Base-by-base conservation (phyloP, 2,329 filamentous ascomycete species). In the Hypomyces perniciosus region DNA sequence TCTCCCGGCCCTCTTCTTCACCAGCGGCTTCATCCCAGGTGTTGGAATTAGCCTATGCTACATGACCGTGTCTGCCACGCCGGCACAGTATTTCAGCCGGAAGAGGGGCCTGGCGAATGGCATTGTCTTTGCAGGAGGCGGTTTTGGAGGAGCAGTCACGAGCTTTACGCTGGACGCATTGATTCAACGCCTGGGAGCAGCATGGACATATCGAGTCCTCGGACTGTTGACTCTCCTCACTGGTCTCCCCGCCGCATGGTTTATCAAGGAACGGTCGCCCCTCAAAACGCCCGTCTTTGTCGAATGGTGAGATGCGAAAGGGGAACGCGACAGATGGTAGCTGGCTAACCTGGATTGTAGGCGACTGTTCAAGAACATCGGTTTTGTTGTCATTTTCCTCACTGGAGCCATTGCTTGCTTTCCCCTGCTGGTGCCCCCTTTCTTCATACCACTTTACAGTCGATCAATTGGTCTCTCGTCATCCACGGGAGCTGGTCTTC, bases 341-440 rank as follows among this genome's bases (percentile, higher is more conserved):
- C 46, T 44, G 7, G 48, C 29, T 3, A 29, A 29, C 40, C 1
- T 8, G 10, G 7, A 7, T 34, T 2, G 6, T 4, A 52, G 72
- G 75, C 64, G 64, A 10, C 64, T 81, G 2, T 78, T 81, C 60
- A 69, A 68, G 9, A 68, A 79, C 54, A 46, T 71, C n/a, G 67
- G 67, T 2, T 82, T 82, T 61, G 52, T 67, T n/a, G 60, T 72
- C 9, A 62, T 83, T 38, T 80, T 81, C 57, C 54, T 76, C 5
- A 71, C 72, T 4, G 76, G 78, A 3, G 73, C 71, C 1, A 68
- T 82, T 12, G 78, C 70, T 1, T 80, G 76, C 1, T 83, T 83
- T 56, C 73, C 79, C 0, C 70, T 83, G 12, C 74, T 81, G 53
- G 78, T 82, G 0, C 79, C 79, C 0, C 75, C 79, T 0, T 83